Conservation (phyloP, 257 asterid genomes). For the Lavandula angustifolia region DNA sequence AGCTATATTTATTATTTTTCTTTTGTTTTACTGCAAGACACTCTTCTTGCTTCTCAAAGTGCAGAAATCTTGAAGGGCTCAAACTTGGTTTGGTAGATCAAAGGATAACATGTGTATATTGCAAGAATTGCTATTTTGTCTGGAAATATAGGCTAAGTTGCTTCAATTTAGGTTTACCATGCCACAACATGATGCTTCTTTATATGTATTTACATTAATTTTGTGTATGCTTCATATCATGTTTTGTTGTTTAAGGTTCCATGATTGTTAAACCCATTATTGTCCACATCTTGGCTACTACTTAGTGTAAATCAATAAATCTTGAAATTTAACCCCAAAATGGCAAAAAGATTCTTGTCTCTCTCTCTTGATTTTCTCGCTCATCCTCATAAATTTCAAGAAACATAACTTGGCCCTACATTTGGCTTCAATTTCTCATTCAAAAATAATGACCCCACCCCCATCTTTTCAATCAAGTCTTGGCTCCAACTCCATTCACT, state of each 20-base stretch:
- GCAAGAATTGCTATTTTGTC: constrained; percentile 33
- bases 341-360: constrained; percentile 5
- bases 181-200: constrained; percentile 29
- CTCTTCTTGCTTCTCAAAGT: constrained; percentile 31
- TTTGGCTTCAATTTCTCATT: constrained; percentile 41
- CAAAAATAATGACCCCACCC: constrained; percentile 52
- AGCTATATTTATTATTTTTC: constrained; percentile 17
- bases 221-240: constrained; percentile 30
- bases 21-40: constrained; percentile 24
- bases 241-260: constrained; percentile 13
- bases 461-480: constrained; percentile 69
- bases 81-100: constrained; percentile 34
- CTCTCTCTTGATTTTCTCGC: constrained; percentile 20
- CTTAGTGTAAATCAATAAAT: not conserved
- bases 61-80: constrained; percentile 36
- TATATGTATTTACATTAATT: constrained; percentile 38
- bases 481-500: constrained; percentile 41
- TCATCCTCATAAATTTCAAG: constrained; percentile 27
- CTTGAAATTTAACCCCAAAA: not conserved
- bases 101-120: constrained; percentile 36
- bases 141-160: constrained; percentile 29
- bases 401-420: constrained; percentile 48
- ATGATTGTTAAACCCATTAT: not conserved
- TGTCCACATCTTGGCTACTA: not conserved
- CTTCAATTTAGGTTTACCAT: constrained; percentile 32